Base-by-base conservation (phyloP, 2,329 filamentous ascomycete genomes). In the Arthrobotrys conoides region DNA sequence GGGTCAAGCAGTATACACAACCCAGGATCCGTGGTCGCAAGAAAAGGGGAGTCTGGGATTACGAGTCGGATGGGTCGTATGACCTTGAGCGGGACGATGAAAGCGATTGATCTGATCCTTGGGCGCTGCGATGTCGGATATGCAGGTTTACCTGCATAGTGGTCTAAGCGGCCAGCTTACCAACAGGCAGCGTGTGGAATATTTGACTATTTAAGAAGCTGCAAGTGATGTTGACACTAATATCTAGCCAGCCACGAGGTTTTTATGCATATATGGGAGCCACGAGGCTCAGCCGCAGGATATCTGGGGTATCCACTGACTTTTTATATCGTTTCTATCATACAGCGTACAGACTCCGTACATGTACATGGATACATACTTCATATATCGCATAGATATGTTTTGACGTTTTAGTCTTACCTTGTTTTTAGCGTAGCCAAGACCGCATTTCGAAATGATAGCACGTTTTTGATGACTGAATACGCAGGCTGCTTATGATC, bases 41-140 rank as follows among this genome's bases (percentile, higher is more conserved):
- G 73, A 77, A 77, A 71, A 66, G 73, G 67, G 73, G 67, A 61
- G 73, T 67, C 61, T 77, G 73, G 73, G 61, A 71, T 71, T 71
- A 77, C 36, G 33, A 71, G 18, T 77, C 73, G 24, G 73, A 77
- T 71, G 67, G 73, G 44, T 77, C 73, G 30, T 77, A 77, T 71
- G 73, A 77, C 51, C 51, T 77, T 53, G 73, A 77, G 61, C 73
- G 67, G 38, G 73, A 71, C 18, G 73, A 76, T 53, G 72, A 71
- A 24, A 77, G 73, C 61, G 73, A 77, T 44, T 77, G 66, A 71
- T 44, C 41, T 53, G 70, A 59, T 59, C 46, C 65, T 57, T 71
- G 73, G 65, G 36, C 20, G 46, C 33, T 61, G 20, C 55, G 55
- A 61, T 66, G 27, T 66, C 27, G 63, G 41, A 51, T 51, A 61